Percentiles rank a stretch among this genome's conserved stretches.
These are phyloP conservation scores for Saturnispora bothae DNA, from an alignment of 805 yeast species.

Conservation along the genomic window DNA sequence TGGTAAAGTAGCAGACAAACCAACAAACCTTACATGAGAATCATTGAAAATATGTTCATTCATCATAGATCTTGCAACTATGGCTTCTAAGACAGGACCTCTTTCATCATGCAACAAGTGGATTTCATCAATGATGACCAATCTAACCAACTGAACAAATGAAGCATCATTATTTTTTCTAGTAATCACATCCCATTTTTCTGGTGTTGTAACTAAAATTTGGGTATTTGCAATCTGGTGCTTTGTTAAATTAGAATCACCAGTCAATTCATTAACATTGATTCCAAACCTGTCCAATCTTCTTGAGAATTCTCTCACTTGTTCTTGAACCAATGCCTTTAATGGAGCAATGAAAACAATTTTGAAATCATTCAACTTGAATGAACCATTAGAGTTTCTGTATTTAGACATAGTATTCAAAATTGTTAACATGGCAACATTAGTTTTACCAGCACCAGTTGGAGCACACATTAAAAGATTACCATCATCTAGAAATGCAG, in stretches of 20 bases:
- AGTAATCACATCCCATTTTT: slow-evolving; percentile 94
- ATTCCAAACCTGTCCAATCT: slow-evolving; percentile 56
- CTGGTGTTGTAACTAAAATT: slow-evolving; percentile 86
- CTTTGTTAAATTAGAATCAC: slow-evolving; percentile 71
- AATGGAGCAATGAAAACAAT: slow-evolving; percentile 87
- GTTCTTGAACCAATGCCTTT: slow-evolving; percentile 93
- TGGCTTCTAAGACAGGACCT: slow-evolving; percentile 88
- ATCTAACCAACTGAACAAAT: slow-evolving; percentile 51
- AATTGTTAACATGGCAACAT: slow-evolving; percentile 82
- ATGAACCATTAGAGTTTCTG: slow-evolving; percentile 35
- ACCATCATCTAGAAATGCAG: slow-evolving; percentile 61
- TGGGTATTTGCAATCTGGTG: slow-evolving; percentile 73
- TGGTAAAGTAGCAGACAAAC: slow-evolving; percentile 88
- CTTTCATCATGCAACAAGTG: slow-evolving; percentile 89
- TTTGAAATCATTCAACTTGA: slow-evolving; percentile 50
- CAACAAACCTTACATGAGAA: slow-evolving; percentile 55
- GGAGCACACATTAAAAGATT: slow-evolving; percentile 90
- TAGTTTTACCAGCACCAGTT: slow-evolving; percentile 98
- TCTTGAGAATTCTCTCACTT: slow-evolving; percentile 74
- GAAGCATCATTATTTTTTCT: slow-evolving; percentile 65
- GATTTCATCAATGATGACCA: slow-evolving; percentile 82
- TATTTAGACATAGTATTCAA: slow-evolving; percentile 50
- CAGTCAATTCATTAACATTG: slow-evolving; percentile 77
- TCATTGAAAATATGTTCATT: slow-evolving; percentile 32
- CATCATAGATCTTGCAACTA: slow-evolving; percentile 65